Evolutionary conservation across 148 eudicot genomes (phyloP).

Genomic region (Cornus florida): DNA sequence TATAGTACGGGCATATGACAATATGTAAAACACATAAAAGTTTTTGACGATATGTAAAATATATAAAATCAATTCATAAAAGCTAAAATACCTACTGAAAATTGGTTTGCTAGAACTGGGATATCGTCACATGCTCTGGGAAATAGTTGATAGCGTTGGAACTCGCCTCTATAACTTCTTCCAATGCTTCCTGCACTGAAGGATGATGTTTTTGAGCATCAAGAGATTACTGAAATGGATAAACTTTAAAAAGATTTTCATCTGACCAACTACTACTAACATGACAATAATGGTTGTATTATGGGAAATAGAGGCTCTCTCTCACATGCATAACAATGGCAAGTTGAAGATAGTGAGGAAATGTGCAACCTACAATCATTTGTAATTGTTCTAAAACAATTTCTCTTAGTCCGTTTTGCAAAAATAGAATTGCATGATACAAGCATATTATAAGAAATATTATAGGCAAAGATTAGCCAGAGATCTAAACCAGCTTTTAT

Average conservation of each 20-base stretch:
- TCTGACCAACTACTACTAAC: neutral
- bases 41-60: neutral
- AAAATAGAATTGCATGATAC: neutral
- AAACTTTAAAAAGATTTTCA: neutral
- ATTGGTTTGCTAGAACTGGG: constrained; percentile 85
- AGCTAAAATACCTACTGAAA: constrained; percentile 60
- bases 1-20: too few species aligned
- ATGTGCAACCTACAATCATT: neutral
- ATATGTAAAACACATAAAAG: too few species aligned
- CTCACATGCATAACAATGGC: neutral
- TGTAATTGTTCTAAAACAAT: neutral
- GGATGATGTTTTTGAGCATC: neutral
- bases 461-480: neutral
- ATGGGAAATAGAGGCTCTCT: neutral
- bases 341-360: neutral
- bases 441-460: neutral
- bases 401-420: neutral
- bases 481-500: neutral
- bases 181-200: constrained; percentile 95
- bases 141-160: constrained; percentile 85
- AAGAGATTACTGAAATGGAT: neutral
- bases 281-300: neutral
- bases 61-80: too few species aligned
- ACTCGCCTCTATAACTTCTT: constrained; percentile 87
- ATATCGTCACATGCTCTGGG: constrained; percentile 76